These are phyloP conservation scores for Dipodascus albidus DNA, from an alignment of 805 yeast genomes.

Conservation along the genomic window DNA sequence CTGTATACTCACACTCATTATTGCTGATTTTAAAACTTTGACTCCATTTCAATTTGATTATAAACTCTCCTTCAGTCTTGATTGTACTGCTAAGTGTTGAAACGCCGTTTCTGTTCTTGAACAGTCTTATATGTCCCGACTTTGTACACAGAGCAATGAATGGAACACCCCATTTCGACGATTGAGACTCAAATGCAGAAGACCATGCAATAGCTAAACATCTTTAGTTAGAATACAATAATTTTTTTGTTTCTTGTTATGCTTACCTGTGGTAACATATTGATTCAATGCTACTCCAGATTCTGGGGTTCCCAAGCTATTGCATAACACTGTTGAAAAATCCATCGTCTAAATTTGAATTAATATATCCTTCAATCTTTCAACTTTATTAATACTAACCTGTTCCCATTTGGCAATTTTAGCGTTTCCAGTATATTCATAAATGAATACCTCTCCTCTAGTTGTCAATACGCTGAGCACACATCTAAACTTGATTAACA, in stretches of 20 bases:
- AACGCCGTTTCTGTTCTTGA: background rate
- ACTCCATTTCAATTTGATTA: conserved; percentile 10
- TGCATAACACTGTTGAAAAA: background rate
- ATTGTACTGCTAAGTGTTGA: conserved; percentile 2
- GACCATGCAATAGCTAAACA: conserved; percentile 12
- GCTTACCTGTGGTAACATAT: background rate
- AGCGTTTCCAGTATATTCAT: background rate
- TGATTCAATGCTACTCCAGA: background rate
- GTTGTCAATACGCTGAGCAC: background rate
- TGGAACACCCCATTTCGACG: conserved; percentile 14
- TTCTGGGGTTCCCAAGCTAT: background rate
- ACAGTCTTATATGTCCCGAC: conserved; percentile 10
- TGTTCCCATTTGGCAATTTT: background rate
- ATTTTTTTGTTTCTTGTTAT: background rate
- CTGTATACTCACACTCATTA: background rate
- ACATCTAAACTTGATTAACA: background rate
- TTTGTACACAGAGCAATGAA: conserved; percentile 15
- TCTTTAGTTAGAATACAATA: no score
- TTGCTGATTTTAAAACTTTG: conserved; percentile 3
- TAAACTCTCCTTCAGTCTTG: conserved; percentile 8
- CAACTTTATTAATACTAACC: background rate
- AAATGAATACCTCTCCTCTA: background rate
- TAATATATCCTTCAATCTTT: background rate
- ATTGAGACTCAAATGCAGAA: conserved; percentile 6
- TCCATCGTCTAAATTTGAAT: background rate